Base-by-base conservation (phyloP, 345 rosid genomes). In the Citrus sp. region DNA sequence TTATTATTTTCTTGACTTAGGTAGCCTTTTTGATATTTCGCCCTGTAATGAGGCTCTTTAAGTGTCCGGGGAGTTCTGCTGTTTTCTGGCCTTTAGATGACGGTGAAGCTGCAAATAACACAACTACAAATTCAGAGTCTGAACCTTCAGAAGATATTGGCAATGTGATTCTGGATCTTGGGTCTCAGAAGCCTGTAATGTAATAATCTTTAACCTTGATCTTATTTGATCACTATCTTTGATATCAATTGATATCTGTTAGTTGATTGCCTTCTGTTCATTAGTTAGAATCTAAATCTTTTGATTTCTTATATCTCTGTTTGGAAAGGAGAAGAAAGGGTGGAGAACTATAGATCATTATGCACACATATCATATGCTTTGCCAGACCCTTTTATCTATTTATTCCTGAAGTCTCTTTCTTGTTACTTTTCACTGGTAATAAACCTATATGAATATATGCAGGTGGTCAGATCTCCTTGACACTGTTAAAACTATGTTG, bases 401-500 rank as follows among this genome's bases (percentile, higher is more conserved):
- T 58, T 55, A 8, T 32, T n/a, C 64, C 61, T 72, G 6, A 10
- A 72, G 10, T 34, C 40, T 16, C 25, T 67, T 54, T 65, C 54
- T 32, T 76, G 25, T 37, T n/a, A 40, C 40, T 13, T 21, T 35
- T 60, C 28, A 4, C 51, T 34, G 16, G 5, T 79, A 9, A 40
- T 42, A 66, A 51, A 24, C 35, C 51, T 82, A 25, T 54, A 32
- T 56, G 46, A 46, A 76, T 30, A 27, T 76, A 38, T 85, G 87
- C 97, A 97, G 99, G 90, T 97, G 99, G 99, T 90, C 90, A 42
- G 97, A 89, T 82, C 94, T 97, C 87, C 98, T 93, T 76, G 91
- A 83, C 78, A 89, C 92, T 80, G 96, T 94, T 72, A 97, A 86
- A 86, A 87, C 94, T 61, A 92, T 93, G 97, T 84, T 97, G 75